A percentile compares a stretch with the other conserved stretches of the same genome.
Evolutionary conservation across 495 filamentous ascomycete genomes (phyloP).

Genomic region (Physcia stellaris): DNA sequence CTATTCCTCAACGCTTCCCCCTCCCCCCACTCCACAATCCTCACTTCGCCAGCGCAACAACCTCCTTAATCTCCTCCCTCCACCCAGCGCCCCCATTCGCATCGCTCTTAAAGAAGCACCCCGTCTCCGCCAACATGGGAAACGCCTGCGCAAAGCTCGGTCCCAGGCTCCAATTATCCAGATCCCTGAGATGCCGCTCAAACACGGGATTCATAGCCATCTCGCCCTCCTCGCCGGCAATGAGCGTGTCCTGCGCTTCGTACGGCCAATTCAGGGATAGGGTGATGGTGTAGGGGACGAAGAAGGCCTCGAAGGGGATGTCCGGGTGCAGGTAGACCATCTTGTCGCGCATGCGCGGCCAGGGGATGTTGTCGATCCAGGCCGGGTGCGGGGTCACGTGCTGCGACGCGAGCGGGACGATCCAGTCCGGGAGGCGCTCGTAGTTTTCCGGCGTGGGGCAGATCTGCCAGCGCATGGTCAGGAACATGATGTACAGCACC

Average conservation of each 20-base stretch:
- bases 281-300: conserved; percentile 62
- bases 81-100: neutral
- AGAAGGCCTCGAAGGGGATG: conserved; percentile 58
- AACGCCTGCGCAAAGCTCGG: conserved; percentile 48
- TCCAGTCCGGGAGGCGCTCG: conserved; percentile 53
- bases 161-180: conserved; percentile 70
- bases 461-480: conserved; percentile 73
- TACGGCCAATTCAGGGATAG: conserved; percentile 68
- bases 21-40: neutral
- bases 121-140: conserved; percentile 44
- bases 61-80: neutral
- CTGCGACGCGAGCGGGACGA: conserved; percentile 47
- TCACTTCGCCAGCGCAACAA: too few relatives aligned
- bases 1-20: too few relatives aligned
- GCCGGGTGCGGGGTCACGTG: conserved; percentile 49
- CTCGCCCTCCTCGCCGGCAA: conserved; percentile 38
- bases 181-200: conserved; percentile 52
- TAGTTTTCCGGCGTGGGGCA: conserved; percentile 61
- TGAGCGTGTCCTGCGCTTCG: conserved; percentile 45
- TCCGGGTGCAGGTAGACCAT: conserved; percentile 24
- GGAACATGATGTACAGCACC: conserved; percentile 66
- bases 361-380: conserved; percentile 71
- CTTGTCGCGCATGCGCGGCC: conserved; percentile 56
- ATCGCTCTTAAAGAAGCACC: conserved; percentile 29
- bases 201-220: conserved; percentile 68